Base-by-base conservation (phyloP, 2,329 filamentous ascomycete genomes). In the Thielaviopsis musarum region DNA sequence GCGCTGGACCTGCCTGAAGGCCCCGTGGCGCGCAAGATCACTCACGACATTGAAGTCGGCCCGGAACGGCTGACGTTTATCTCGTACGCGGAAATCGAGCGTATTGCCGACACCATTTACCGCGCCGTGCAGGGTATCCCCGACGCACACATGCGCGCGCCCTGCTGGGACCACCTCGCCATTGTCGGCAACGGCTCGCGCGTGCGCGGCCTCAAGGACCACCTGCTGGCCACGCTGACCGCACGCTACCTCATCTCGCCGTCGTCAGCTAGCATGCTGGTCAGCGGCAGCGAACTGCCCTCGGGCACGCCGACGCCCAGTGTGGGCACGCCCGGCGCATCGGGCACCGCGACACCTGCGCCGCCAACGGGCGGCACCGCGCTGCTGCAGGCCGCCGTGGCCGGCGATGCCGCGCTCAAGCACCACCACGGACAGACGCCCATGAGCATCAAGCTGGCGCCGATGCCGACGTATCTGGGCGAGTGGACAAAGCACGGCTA, bases 231-330 rank as follows among this genome's bases (percentile, higher is more conserved):
- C 66, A 90, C 84, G 0, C 80, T 98, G 41, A 81, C 81, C 45
- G 80, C 84, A 55, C 90, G 91, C 64, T 93, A 95, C 70, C 80
- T 96, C 58, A 84, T 98, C 65, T 95, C 91, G 1, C 93, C 93
- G 0, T 91, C 86, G 28, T 91, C 89, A 1, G 90, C 89, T 56
- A 96, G 91, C 51, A 97, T 97, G 67, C 97, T 97, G 77, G 95
- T 91, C 41, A 95, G 90, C 22, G 51, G 49, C 28, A 51, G 54
- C 41, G 93, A 98, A 71, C 83, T 97, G 45, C 93, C 93, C 7
- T 96, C 90, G 9, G 91, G 93, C 72, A 81, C 96, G 68, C 90
- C 88, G 30, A 97, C 93, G 0, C 93, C 93, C 1, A 97, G 91
- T 0, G 91, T 91, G 38, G 93, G 95, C 71, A 97, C 91, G 1